Conservation (phyloP, 108 stramenopile genomes). For the Cylindrotheca closterium region DNA sequence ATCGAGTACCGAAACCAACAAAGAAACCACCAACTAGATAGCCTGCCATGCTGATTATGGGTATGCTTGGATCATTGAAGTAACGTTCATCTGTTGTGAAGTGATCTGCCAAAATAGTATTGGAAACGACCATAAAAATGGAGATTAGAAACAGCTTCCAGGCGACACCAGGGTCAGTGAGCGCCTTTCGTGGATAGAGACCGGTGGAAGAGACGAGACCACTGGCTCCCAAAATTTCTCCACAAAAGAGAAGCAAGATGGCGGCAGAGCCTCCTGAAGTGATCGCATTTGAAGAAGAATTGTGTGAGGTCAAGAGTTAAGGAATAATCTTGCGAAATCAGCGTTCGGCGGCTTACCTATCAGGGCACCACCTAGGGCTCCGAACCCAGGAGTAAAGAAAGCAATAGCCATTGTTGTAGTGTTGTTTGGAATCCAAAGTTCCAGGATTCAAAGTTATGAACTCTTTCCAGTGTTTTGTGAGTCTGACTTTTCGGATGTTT, state of each 20-base stretch:
- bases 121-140: constrained; percentile 44
- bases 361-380: constrained; percentile 16
- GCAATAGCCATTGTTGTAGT: background rate
- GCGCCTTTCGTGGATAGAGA: constrained; percentile 25
- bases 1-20: constrained; percentile 72
- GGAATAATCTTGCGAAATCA: too few species aligned
- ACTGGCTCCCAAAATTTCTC: constrained; percentile 70
- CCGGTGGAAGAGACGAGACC: constrained; percentile 53
- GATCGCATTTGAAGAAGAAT: too few species aligned
- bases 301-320: too few species aligned
- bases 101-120: constrained; percentile 22
- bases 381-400: constrained; percentile 20
- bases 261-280: constrained; percentile 20
- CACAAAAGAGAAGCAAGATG: constrained; percentile 57
- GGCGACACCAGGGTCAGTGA: constrained; percentile 32
- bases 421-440: too few species aligned
- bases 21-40: constrained; percentile 63
- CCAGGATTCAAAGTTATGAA: too few species aligned
- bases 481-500: too few species aligned
- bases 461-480: too few species aligned
- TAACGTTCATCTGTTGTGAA: constrained; percentile 10
- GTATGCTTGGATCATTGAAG: constrained; percentile 10
- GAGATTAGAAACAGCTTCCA: constrained; percentile 65
- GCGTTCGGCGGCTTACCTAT: constrained; percentile 12
- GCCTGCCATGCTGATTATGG: constrained; percentile 22